Evolutionary conservation across 1,284 basidiomycete species (phyloP).

Genomic region (Athelia sp.): DNA sequence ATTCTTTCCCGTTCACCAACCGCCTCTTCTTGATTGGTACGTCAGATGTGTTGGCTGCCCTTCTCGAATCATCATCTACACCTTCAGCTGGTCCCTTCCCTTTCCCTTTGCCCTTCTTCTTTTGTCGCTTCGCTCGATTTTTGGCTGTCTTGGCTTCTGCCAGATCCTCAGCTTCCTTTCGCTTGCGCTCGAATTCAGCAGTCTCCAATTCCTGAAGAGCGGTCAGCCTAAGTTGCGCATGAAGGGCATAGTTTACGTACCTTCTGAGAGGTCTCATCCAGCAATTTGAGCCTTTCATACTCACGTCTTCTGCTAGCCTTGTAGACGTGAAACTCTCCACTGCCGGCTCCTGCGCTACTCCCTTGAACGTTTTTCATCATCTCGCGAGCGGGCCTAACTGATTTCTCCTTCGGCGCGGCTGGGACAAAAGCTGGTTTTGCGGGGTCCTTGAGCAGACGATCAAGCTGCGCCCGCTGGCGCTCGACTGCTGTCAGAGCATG

Average conservation of each 20-base stretch:
- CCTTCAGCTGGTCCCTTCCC: conserved; percentile 25
- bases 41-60: conserved; percentile 11
- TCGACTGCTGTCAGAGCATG: conserved; percentile 73
- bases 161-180: conserved; percentile 55
- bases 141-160: conserved; percentile 88
- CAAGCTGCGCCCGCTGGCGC: conserved; percentile 72
- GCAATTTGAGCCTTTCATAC: conserved; percentile 88
- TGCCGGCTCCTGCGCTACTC: conserved; percentile 88
- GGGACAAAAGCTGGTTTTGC: conserved; percentile 77
- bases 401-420: conserved; percentile 70
- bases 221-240: background rate
- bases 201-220: conserved; percentile 54
- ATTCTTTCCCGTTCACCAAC: conserved; percentile 31
- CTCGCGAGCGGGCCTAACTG: conserved; percentile 75
- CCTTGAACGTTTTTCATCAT: conserved; percentile 99
- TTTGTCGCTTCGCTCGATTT: conserved; percentile 86
- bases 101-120: conserved; percentile 76
- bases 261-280: conserved; percentile 80
- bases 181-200: conserved; percentile 63
- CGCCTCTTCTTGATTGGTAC: conserved; percentile 43
- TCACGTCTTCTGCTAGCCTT: conserved; percentile 92
- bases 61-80: conserved; percentile 1
- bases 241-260: conserved; percentile 37
- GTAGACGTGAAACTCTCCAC: conserved; percentile 97
- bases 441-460: conserved; percentile 84